These are phyloP conservation scores for Digitaria exilis DNA, from an alignment of 202 grass and related monocot species.

Conservation along the genomic window DNA sequence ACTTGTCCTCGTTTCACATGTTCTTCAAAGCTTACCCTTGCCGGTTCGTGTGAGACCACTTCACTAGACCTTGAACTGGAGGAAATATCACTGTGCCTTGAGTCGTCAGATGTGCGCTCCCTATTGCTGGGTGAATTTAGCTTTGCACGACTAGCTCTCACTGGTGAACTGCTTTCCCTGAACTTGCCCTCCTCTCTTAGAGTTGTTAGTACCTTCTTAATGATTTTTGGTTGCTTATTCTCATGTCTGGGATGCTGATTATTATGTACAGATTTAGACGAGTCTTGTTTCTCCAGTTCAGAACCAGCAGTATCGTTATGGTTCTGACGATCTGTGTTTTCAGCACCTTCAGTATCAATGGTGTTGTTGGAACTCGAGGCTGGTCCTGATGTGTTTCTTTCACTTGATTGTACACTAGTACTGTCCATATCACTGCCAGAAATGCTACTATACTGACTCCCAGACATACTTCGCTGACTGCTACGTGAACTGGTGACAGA, in stretches of 20 bases:
- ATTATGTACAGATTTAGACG: conserved; percentile 51
- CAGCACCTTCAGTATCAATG: conserved; percentile 49
- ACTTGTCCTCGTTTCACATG: conserved; percentile 53
- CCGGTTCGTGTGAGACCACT: conserved; percentile 51
- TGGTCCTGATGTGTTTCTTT: conserved; percentile 55
- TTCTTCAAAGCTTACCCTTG: conserved; percentile 59
- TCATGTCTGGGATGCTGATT: conserved; percentile 53
- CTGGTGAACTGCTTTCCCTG: conserved; percentile 75
- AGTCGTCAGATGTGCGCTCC: conserved; percentile 55
- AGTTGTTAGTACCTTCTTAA: conserved; percentile 69
- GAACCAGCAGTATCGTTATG: conserved; percentile 35
- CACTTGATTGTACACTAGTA: conserved; percentile 72
- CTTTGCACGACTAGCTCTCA: conserved; percentile 61
- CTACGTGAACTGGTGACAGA: conserved; percentile 44
- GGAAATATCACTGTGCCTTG: conserved; percentile 65
- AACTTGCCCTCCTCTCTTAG: conserved; percentile 68
- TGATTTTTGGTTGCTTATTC: conserved; percentile 66
- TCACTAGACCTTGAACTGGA: conserved; percentile 78
- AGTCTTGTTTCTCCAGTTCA: conserved; percentile 58
- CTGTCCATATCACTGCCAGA: conserved; percentile 87
- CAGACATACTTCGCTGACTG: conserved; percentile 71
- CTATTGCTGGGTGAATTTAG: conserved; percentile 58
- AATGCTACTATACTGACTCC: conserved; percentile 88
- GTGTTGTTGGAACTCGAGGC: conserved; percentile 48
- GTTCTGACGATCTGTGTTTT: conserved; percentile 49